phyloP scores from a whole-genome alignment of 78 protist species.

The Dictyostelium capitatum region DNA sequence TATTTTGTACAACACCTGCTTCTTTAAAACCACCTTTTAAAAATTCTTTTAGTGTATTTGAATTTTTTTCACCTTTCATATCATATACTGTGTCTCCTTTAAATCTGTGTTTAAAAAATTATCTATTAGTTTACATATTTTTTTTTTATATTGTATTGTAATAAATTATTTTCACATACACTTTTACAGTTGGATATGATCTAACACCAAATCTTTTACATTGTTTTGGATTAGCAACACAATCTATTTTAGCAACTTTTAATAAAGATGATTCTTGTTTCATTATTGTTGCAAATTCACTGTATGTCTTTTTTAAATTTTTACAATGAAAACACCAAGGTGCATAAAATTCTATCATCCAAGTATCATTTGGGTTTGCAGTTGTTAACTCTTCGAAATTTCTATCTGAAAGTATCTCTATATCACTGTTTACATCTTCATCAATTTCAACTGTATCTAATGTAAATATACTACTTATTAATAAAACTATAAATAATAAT shows the following conservation, averaged over 20 bases:
- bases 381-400: slow-evolving; percentile 21
- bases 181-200: slow-evolving; percentile 66
- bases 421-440: slow-evolving; percentile 35
- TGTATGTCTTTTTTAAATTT: slow-evolving; percentile 79
- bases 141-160: neutral
- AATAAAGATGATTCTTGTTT: neutral
- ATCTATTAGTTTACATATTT: neutral
- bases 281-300: slow-evolving; percentile 58
- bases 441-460: neutral
- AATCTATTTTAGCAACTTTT: slow-evolving; percentile 78
- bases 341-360: slow-evolving; percentile 89
- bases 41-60: neutral
- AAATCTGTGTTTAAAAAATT: neutral
- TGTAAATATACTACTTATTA: neutral
- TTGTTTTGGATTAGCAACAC: slow-evolving; percentile 36
- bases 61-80: slow-evolving; percentile 41
- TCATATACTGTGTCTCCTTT: slow-evolving; percentile 35
- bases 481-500: neutral
- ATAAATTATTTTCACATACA: slow-evolving; percentile 1
- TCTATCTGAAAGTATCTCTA: slow-evolving; percentile 7
- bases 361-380: neutral
- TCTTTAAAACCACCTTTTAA: neutral
- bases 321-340: slow-evolving; percentile 93
- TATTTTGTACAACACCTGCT: neutral
- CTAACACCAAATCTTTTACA: slow-evolving; percentile 40